Evolutionary conservation across 2,329 filamentous ascomycete genomes (phyloP), one percentile per base, ranked within the genome.

Genomic region (Diaporthe australafricana): DNA sequence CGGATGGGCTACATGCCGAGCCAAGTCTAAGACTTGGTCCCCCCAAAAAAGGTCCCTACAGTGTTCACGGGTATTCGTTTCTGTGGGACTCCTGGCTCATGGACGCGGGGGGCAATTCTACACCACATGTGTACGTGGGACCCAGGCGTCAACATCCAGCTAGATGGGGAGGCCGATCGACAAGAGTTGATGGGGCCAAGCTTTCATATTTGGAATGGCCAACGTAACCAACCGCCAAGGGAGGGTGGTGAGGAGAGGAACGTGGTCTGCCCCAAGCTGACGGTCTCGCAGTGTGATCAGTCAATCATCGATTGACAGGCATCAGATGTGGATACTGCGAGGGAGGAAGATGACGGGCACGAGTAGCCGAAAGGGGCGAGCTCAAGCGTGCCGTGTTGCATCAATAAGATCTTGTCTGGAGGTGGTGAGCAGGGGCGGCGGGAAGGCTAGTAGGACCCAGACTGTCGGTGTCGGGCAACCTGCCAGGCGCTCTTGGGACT

Each of bases 391-490:
- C 48, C 32, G 57, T 53, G 67, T 57, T 68, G 42, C 53, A 71
- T 68, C 52, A 57, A 22, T 62, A 27, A 45, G 68, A 65, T 70
- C 65, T 69, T 52, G 55, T 40, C 55, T 68, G 53, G 40, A 48
- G 66, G 69, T 68, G 63, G 72, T 69, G 47, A 70, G 65, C 72
- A 73, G 72, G 72, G 72, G 72, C 66, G 47, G 72, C 72, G 72
- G 72, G 72, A 73, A 73, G 69, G 72, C 70, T 71, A 73, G 63
- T 57, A 50, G 63, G 69, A 68, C 67, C 72, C 72, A 73, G 20
- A 55, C 69, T 73, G 72, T 73, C 72, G 72, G 72, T 71, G 65
- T 73, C 72, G 69, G 63, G 32, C 45, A 45, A 47, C 22, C 32
- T 57, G 52, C 50, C 27, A 20, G 35, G 35, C 48, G 50, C 32